These are phyloP conservation scores for Exophiala calicioides DNA, from an alignment of 2,329 filamentous ascomycete genomes.

Conservation along the genomic window DNA sequence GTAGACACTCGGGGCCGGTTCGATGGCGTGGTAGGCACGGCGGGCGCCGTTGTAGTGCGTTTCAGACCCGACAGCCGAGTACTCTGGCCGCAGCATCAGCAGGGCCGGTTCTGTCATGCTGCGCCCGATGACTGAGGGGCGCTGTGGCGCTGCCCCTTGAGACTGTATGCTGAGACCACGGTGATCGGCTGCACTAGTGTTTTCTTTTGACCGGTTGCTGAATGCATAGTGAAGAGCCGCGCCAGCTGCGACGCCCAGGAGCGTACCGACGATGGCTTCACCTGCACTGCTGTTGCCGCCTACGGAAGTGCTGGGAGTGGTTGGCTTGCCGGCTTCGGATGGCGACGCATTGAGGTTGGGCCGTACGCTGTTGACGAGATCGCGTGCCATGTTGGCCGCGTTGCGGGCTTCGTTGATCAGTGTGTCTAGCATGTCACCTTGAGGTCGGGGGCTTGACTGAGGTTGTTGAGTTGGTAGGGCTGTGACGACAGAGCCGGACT, in stretches of 20 bases:
- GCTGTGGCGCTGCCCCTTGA: not conserved
- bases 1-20: slow-evolving; percentile 24
- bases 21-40: slow-evolving; percentile 22
- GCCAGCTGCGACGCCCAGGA: slow-evolving; percentile 77
- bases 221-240: slow-evolving; percentile 76
- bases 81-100: slow-evolving; percentile 14
- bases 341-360: slow-evolving; percentile 17
- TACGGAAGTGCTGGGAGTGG: slow-evolving; percentile 33
- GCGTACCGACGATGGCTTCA: slow-evolving; percentile 69
- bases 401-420: slow-evolving; percentile 45
- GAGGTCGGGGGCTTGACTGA: slow-evolving; percentile 11
- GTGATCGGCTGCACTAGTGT: not conserved
- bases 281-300: slow-evolving; percentile 42
- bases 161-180: not conserved
- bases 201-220: slow-evolving; percentile 51
- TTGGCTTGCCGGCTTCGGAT: slow-evolving; percentile 25
- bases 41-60: slow-evolving; percentile 4
- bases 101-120: slow-evolving; percentile 17
- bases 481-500: too few relatives aligned
- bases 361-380: slow-evolving; percentile 29
- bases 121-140: slow-evolving; percentile 16
- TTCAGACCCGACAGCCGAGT: slow-evolving; percentile 15
- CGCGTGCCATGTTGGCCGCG: slow-evolving; percentile 27
- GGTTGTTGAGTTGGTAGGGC: slow-evolving; percentile 8
- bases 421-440: slow-evolving; percentile 37